These are phyloP conservation scores for Oenanthe sinensis DNA, from an alignment of 129 eudicot genomes.

Conservation along the genomic window DNA sequence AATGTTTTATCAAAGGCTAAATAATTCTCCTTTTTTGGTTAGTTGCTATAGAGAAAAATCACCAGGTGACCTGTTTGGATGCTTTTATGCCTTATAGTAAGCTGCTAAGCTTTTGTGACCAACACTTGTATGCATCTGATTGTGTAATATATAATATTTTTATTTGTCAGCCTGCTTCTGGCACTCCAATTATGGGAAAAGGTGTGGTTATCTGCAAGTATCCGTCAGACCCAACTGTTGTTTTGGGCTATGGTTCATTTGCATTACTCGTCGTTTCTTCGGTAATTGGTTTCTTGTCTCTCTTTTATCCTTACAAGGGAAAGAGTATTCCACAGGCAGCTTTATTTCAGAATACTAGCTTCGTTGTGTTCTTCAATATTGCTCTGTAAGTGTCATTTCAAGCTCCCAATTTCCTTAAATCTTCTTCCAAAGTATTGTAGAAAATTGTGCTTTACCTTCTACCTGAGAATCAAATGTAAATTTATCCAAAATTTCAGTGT, in stretches of 20 bases:
- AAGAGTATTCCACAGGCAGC: constrained; percentile 65
- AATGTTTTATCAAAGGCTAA: background rate
- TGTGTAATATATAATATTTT: constrained; percentile 3
- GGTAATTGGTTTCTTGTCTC: constrained; percentile 51
- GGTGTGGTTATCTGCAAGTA: constrained; percentile 82
- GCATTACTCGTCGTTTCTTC: constrained; percentile 51
- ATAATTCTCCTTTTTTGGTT: background rate
- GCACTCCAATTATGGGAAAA: constrained; percentile 70
- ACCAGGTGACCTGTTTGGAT: background rate
- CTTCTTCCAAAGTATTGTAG: background rate
- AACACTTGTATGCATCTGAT: background rate
- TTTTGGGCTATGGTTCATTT: constrained; percentile 61
- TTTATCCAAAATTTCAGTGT: background rate
- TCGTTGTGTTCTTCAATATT: constrained; percentile 61
- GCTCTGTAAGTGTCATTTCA: constrained; percentile 50
- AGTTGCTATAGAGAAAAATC: background rate
- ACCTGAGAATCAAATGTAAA: background rate
- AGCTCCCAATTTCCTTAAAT: background rate
- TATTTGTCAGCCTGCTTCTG: constrained; percentile 64
- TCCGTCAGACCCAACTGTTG: constrained; percentile 73
- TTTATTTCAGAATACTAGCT: constrained; percentile 64
- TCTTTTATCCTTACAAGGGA: constrained; percentile 82
- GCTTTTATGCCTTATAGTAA: background rate
- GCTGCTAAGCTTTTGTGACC: background rate
- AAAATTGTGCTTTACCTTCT: background rate